Evolutionary conservation across 805 yeast genomes (phyloP).

Genomic region (Limtongia smithiae): DNA sequence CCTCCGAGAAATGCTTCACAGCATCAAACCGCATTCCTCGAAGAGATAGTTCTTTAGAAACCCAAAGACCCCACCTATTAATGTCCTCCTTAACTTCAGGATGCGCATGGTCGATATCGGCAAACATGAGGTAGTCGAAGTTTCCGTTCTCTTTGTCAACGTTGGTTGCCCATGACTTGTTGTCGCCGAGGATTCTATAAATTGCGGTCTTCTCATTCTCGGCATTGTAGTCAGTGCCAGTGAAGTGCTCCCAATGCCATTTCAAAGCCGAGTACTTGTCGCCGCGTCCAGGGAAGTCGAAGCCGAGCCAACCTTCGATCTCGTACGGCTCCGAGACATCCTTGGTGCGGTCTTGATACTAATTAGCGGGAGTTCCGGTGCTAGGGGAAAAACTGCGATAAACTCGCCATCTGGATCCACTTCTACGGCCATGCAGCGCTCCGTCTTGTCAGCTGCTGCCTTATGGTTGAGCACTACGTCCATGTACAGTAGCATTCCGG

Average conservation of each 20-base stretch:
- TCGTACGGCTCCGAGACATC: slow-evolving; percentile 18
- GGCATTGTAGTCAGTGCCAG: slow-evolving; percentile 28
- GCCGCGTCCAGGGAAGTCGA: slow-evolving; percentile 26
- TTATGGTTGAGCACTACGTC: slow-evolving; percentile 28
- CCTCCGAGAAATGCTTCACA: slow-evolving; percentile 27
- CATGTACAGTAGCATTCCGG: slow-evolving; percentile 6
- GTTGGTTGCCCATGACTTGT: slow-evolving; percentile 21
- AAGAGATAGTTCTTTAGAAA: slow-evolving; percentile 16
- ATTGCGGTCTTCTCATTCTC: slow-evolving; percentile 23
- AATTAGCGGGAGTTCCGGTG: background rate
- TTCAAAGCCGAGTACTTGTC: slow-evolving; percentile 22
- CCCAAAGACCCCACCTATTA: slow-evolving; percentile 27
- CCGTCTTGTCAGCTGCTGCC: slow-evolving; percentile 26
- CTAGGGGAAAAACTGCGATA: background rate
- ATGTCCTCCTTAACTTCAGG: slow-evolving; percentile 25
- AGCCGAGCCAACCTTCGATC: slow-evolving; percentile 29
- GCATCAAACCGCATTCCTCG: slow-evolving; percentile 29
- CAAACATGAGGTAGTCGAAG: slow-evolving; percentile 28
- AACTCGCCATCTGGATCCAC: slow-evolving; percentile 18
- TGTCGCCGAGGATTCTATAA: slow-evolving; percentile 22
- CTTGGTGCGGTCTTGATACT: slow-evolving; percentile 17
- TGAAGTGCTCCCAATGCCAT: slow-evolving; percentile 28
- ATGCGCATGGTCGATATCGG: slow-evolving; percentile 28
- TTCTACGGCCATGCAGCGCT: slow-evolving; percentile 19
- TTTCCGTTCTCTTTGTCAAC: slow-evolving; percentile 30